Percentiles rank a stretch among this genome's conserved stretches.
These are phyloP conservation scores for Melanomma pulvis-pyrius DNA, from an alignment of 495 filamentous ascomycete species.

Conservation along the genomic window DNA sequence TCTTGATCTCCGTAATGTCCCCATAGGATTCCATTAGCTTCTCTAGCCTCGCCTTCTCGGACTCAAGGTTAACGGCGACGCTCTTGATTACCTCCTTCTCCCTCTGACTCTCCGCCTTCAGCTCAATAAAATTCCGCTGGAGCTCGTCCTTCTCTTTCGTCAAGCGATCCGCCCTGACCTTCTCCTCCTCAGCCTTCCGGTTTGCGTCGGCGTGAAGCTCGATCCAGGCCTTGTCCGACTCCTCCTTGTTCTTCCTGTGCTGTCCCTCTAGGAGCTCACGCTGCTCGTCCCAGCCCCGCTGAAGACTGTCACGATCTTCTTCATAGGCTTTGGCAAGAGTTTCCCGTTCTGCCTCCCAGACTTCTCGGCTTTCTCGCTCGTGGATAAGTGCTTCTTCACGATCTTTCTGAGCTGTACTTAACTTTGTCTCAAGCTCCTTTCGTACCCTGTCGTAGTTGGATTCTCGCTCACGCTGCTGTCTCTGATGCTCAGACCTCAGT, in stretches of 20 bases:
- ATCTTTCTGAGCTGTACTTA: slow-evolving; percentile 35
- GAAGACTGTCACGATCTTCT: slow-evolving; percentile 36
- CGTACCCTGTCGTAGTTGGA: slow-evolving; percentile 31
- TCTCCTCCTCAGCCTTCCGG: slow-evolving; percentile 44
- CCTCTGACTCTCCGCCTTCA: slow-evolving; percentile 33
- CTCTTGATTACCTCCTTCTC: slow-evolving; percentile 50
- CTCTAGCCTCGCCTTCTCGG: slow-evolving; percentile 60
- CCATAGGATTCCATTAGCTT: slow-evolving; percentile 62
- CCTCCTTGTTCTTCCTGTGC: slow-evolving; percentile 38
- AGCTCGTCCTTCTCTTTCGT: slow-evolving; percentile 37
- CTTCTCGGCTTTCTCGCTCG: slow-evolving; percentile 36
- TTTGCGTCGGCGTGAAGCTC: slow-evolving; percentile 50
- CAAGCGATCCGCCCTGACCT: slow-evolving; percentile 43
- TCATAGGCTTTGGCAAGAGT: slow-evolving; percentile 34
- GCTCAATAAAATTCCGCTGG: slow-evolving; percentile 42
- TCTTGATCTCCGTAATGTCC: slow-evolving; percentile 62
- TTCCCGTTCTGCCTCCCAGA: slow-evolving; percentile 34
- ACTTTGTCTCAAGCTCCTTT: slow-evolving; percentile 34
- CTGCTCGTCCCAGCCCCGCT: slow-evolving; percentile 41
- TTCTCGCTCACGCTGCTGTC: slow-evolving; percentile 34
- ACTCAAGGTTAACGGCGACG: slow-evolving; percentile 56
- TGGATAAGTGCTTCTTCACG: slow-evolving; percentile 38
- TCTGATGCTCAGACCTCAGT: slow-evolving; percentile 28
- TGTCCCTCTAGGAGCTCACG: slow-evolving; percentile 31
- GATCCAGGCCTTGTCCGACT: slow-evolving; percentile 44